These are phyloP conservation scores for Pinus taeda DNA, from an alignment of 75 land plant genomes.

Conservation along the genomic window DNA sequence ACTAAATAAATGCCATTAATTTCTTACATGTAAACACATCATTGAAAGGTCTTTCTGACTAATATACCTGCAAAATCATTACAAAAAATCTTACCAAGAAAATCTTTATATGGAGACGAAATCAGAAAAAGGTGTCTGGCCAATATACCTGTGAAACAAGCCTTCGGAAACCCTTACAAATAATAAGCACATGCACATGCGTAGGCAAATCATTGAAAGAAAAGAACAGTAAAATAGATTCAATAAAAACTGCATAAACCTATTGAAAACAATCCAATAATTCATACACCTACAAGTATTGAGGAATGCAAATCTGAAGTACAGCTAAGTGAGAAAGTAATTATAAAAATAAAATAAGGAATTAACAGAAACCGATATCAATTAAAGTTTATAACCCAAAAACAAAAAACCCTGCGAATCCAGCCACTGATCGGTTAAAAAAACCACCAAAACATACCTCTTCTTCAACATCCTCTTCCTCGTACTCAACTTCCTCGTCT, in stretches of 20 bases:
- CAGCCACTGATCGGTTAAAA: neutral
- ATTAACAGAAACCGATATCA: too few species aligned
- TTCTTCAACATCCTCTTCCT: slow-evolving; percentile 54
- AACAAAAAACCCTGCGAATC: neutral
- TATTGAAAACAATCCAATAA: too few species aligned
- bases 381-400: neutral
- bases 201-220: neutral
- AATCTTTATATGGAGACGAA: too few species aligned
- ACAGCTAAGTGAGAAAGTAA: neutral
- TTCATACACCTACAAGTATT: too few species aligned
- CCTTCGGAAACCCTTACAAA: neutral
- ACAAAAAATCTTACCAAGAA: too few species aligned
- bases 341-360: too few species aligned
- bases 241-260: neutral
- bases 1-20: too few species aligned
- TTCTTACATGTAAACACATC: too few species aligned
- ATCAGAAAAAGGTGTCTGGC: too few species aligned
- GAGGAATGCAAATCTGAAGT: neutral
- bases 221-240: neutral
- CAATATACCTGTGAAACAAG: too few species aligned
- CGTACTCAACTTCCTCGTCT: slow-evolving; percentile 64
- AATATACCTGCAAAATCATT: too few species aligned
- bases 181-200: neutral
- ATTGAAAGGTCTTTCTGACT: too few species aligned
- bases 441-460: slow-evolving; percentile 14